Conservation (phyloP, 495 filamentous ascomycete genomes). For the Aspergillus sclerotioniger region DNA sequence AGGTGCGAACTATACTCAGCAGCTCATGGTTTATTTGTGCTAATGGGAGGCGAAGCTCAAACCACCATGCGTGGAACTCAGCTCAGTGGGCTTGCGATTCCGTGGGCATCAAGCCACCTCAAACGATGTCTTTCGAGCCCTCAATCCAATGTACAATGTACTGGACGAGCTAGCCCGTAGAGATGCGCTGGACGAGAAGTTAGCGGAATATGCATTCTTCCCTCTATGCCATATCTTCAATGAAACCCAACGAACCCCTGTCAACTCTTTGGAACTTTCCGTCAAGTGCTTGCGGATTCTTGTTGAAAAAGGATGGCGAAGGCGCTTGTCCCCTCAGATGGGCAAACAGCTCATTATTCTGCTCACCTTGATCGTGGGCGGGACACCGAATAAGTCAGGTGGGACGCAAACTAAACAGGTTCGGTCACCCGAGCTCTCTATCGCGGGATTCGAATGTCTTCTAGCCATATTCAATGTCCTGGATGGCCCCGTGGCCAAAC, state of each 20-base stretch:
- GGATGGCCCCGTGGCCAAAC: conserved; percentile 43
- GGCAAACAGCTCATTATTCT: conserved; percentile 83
- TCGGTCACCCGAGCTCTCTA: conserved; percentile 65
- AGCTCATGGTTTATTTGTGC: conserved; percentile 15
- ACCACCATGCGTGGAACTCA: conserved; percentile 73
- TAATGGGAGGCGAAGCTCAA: conserved; percentile 56
- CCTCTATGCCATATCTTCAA: conserved; percentile 86
- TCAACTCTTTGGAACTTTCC: conserved; percentile 69
- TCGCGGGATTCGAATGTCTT: conserved; percentile 61
- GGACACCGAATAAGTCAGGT: conserved; percentile 53
- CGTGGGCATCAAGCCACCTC: conserved; percentile 50
- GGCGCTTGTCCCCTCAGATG: conserved; percentile 61
- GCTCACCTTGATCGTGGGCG: conserved; percentile 74
- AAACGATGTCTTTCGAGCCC: conserved; percentile 53
- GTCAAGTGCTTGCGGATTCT: conserved; percentile 71
- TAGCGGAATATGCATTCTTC: conserved; percentile 94
- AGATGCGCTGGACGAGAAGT: conserved; percentile 67
- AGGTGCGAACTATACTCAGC: conserved; percentile 24
- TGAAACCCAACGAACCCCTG: conserved; percentile 66
- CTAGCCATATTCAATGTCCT: conserved; percentile 47
- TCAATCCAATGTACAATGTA: conserved; percentile 52
- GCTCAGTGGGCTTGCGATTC: conserved; percentile 63
- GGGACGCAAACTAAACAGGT: conserved; percentile 32
- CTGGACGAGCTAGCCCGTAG: conserved; percentile 52
- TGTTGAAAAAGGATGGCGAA: conserved; percentile 74